phyloP scores from a whole-genome alignment of 2,329 filamentous ascomycete species.

The Pseudogymnoascus sp. region DNA sequence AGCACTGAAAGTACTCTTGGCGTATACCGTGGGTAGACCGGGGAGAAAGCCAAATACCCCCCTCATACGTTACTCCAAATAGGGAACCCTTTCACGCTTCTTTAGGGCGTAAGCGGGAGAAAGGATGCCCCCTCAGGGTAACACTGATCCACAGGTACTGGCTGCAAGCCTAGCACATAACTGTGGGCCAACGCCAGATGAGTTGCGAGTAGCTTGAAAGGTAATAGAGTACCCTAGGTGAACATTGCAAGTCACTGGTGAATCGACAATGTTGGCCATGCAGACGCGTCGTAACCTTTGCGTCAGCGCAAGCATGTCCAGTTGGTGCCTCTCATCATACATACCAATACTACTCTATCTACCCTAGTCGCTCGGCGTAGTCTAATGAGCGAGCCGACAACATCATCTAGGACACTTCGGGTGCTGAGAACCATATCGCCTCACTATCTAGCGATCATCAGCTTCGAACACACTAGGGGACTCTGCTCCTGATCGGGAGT shows the following conservation, averaged over 20 bases:
- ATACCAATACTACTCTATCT: neutral
- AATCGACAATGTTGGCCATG: neutral
- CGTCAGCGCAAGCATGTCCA: neutral
- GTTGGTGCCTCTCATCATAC: neutral
- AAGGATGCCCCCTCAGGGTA: slow-evolving; percentile 3
- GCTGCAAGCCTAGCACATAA: neutral
- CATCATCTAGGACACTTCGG: neutral
- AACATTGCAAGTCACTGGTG: neutral
- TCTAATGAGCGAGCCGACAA: neutral
- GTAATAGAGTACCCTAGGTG: neutral
- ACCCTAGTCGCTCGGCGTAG: neutral
- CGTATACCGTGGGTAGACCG: neutral
- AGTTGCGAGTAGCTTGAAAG: slow-evolving; percentile 2
- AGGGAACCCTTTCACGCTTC: neutral
- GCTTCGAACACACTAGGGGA: neutral
- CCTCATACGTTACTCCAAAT: neutral
- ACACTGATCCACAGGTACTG: slow-evolving; percentile 2
- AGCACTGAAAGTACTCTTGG: slow-evolving; percentile 3
- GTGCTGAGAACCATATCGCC: neutral
- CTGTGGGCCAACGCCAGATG: neutral
- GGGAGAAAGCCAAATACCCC: neutral
- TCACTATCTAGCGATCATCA: neutral
- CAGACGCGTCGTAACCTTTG: neutral
- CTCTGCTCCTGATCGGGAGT: neutral
- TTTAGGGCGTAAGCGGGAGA: neutral